A percentile compares a stretch with the other conserved stretches of the same genome.
These are phyloP conservation scores for Hericium rajendrae DNA, from an alignment of 768 basidiomycete species.

Conservation along the genomic window DNA sequence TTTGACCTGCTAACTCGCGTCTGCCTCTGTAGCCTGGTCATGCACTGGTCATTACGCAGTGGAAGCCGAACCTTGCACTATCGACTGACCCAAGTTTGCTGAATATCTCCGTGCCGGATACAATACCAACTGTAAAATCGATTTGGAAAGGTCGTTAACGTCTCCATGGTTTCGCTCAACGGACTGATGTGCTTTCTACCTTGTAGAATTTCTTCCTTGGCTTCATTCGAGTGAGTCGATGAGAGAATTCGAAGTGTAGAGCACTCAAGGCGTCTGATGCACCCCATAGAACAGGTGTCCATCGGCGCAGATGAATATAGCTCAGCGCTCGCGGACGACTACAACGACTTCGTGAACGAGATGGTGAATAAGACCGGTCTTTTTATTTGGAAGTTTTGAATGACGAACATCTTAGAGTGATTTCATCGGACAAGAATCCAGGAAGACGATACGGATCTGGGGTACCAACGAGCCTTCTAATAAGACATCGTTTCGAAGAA, in stretches of 20 bases:
- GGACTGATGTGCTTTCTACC: neutral
- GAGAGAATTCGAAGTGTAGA: no score
- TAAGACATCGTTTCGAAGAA: conserved; percentile 25
- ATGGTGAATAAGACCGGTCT: conserved; percentile 20
- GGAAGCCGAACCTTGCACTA: conserved; percentile 33
- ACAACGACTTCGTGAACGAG: conserved; percentile 32
- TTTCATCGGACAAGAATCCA: conserved; percentile 21
- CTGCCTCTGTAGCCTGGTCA: conserved; percentile 23
- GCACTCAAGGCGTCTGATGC: no score
- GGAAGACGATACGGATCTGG: conserved; percentile 34
- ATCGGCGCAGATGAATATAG: conserved; percentile 38
- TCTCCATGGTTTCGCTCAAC: no score
- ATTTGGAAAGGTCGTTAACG: conserved; percentile 31
- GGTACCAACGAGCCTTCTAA: conserved; percentile 31
- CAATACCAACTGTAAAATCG: conserved; percentile 31
- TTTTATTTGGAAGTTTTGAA: neutral
- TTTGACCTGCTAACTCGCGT: neutral
- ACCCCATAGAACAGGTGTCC: conserved; percentile 27
- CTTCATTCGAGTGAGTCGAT: neutral
- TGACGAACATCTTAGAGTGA: conserved; percentile 10
- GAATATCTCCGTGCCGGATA: conserved; percentile 31
- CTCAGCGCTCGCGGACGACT: conserved; percentile 28
- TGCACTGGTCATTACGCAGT: conserved; percentile 34
- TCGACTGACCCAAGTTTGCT: conserved; percentile 26
- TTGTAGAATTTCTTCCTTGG: neutral